phyloP scores from a whole-genome alignment of 1,139 yeast species.

The Kluyveromyces sp. region DNA sequence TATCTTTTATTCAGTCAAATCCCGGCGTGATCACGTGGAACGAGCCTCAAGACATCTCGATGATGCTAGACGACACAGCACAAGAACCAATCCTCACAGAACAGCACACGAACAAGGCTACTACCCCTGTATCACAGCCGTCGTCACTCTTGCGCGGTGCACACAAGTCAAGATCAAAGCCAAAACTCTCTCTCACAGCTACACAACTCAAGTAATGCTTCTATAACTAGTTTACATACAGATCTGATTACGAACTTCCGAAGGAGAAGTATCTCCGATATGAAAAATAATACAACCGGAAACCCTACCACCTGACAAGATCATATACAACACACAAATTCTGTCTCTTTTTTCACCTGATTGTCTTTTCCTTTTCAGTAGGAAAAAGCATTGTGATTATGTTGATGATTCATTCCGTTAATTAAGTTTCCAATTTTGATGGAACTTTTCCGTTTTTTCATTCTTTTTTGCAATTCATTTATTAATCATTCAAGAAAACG shows the following conservation, averaged over 20 bases:
- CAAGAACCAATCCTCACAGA: conserved; percentile 3
- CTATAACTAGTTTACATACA: no score
- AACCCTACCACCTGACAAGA: no score
- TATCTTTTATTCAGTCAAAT: no score
- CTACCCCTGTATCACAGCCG: neutral
- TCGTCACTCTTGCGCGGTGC: no score
- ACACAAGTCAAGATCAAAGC: no score
- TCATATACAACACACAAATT: no score
- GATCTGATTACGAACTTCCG: no score
- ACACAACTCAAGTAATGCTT: conserved; percentile 1
- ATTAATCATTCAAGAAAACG: neutral
- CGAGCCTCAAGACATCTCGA: conserved; percentile 7
- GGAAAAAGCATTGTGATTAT: neutral
- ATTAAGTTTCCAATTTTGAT: neutral
- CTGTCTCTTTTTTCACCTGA: no score
- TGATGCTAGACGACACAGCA: conserved; percentile 6
- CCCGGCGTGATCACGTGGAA: neutral
- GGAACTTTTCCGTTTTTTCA: neutral
- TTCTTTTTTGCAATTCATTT: neutral
- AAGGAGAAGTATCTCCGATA: neutral
- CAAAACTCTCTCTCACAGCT: conserved; percentile 5
- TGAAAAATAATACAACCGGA: neutral
- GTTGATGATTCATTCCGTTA: neutral
- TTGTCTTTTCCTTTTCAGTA: neutral
- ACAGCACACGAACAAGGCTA: conserved; percentile 1